These are phyloP conservation scores for Phytophthora crassamura DNA, from an alignment of 352 stramenopile genomes.

Conservation along the genomic window DNA sequence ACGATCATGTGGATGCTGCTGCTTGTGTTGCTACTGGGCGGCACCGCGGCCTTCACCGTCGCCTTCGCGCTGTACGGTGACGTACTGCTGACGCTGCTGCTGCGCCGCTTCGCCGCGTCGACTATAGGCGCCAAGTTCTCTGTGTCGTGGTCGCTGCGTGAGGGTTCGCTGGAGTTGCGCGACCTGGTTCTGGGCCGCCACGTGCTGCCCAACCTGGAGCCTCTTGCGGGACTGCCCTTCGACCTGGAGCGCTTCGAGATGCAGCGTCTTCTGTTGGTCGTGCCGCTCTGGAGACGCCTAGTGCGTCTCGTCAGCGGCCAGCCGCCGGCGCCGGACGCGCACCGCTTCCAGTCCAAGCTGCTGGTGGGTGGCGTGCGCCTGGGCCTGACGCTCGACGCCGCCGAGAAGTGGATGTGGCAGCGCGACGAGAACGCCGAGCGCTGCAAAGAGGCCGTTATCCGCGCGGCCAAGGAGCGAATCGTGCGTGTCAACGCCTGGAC, in stretches of 20 bases:
- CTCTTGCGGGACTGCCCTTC: conserved; percentile 63
- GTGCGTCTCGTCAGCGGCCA: conserved; percentile 23
- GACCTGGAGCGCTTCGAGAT: conserved; percentile 71
- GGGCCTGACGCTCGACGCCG: conserved; percentile 59
- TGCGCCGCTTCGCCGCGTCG: conserved; percentile 49
- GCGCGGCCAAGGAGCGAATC: conserved; percentile 58
- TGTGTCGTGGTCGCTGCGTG: conserved; percentile 67
- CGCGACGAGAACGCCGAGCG: conserved; percentile 69
- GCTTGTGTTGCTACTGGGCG: conserved; percentile 40
- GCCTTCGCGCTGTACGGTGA: conserved; percentile 62
- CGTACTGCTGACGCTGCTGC: conserved; percentile 59
- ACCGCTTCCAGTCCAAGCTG: conserved; percentile 53
- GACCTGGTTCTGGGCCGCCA: conserved; percentile 55
- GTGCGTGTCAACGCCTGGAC: conserved; percentile 69
- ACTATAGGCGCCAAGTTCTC: conserved; percentile 64
- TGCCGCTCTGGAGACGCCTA: conserved; percentile 58
- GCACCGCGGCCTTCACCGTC: conserved; percentile 31
- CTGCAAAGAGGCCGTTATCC: conserved; percentile 57
- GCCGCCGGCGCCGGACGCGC: conserved; percentile 9
- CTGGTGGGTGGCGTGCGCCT: conserved; percentile 63
- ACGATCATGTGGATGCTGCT: conserved; percentile 46
- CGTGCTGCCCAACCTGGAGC: conserved; percentile 62
- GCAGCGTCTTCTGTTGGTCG: conserved; percentile 54
- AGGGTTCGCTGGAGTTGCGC: conserved; percentile 67
- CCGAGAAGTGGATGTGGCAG: conserved; percentile 83